Evolutionary conservation across 371 early-diverging fungal species (phyloP).

Genomic region (Phascolomyces articulosus): DNA sequence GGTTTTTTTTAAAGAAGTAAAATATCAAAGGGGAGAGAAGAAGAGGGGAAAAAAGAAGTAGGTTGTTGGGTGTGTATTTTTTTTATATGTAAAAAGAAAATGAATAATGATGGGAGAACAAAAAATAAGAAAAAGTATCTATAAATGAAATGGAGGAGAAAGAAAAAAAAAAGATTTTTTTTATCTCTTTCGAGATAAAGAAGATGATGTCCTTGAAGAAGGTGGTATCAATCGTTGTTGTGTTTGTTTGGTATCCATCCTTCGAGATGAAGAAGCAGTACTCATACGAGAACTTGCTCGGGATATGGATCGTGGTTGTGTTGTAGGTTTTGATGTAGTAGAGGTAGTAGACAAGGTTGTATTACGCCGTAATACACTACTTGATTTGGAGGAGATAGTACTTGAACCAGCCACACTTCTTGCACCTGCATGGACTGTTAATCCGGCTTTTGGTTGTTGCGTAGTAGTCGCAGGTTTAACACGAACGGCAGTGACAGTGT

Average conservation of each 20-base stretch:
- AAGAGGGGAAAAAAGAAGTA: not conserved
- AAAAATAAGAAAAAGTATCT: slow-evolving; percentile 1
- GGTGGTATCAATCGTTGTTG: slow-evolving; percentile 1
- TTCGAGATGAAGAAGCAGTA: not conserved
- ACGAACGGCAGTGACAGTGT: not conserved
- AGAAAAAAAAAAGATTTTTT: not conserved
- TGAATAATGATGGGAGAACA: not conserved
- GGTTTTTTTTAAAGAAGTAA: not conserved
- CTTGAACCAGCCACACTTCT: slow-evolving; percentile 1
- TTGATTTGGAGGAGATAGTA: not conserved
- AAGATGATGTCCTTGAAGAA: not conserved
- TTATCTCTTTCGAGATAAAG: slow-evolving; percentile 7
- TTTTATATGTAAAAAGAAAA: not conserved
- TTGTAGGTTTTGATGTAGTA: not conserved
- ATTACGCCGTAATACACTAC: not conserved
- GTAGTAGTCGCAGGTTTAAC: not conserved
- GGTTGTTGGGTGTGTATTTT: not conserved
- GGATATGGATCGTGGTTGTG: not conserved
- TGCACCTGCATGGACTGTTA: slow-evolving; percentile 8
- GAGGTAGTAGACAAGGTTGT: not conserved
- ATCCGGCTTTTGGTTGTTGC: not conserved
- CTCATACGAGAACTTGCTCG: not conserved
- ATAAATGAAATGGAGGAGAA: not conserved
- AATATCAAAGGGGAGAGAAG: not conserved
- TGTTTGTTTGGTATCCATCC: slow-evolving; percentile 5